Percentiles rank a stretch among this genome's conserved stretches.
Conservation (phyloP, 2,329 filamentous ascomycete genomes). For the Pyrenochaeta sp. region DNA sequence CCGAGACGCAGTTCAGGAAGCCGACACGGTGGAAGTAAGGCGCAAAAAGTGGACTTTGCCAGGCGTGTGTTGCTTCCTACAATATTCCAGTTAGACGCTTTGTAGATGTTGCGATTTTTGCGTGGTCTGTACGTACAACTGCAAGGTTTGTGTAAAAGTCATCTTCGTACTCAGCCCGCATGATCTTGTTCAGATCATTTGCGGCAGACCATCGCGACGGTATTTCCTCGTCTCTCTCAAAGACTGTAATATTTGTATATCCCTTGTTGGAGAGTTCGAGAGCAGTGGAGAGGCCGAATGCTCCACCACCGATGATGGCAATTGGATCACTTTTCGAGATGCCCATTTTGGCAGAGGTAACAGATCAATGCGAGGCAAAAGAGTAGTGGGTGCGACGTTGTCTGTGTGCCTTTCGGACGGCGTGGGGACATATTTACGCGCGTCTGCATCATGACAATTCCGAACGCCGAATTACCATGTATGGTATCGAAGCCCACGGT, state of each 20-base stretch:
- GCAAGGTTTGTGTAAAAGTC: slow-evolving; percentile 65
- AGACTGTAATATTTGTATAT: slow-evolving; percentile 40
- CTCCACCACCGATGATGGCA: slow-evolving; percentile 40
- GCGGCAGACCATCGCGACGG: slow-evolving; percentile 64
- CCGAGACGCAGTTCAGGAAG: slow-evolving; percentile 62
- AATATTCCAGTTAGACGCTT: slow-evolving; percentile 1
- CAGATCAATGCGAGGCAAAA: neutral
- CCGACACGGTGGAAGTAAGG: slow-evolving; percentile 63
- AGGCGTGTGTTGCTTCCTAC: slow-evolving; percentile 61
- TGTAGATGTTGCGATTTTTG: neutral
- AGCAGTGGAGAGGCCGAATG: slow-evolving; percentile 43
- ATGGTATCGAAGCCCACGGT: neutral
- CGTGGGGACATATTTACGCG: slow-evolving; percentile 1
- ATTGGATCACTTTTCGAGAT: slow-evolving; percentile 33
- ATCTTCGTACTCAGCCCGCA: slow-evolving; percentile 67
- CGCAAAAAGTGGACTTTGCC: slow-evolving; percentile 63
- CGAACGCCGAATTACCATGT: neutral
- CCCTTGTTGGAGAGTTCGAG: slow-evolving; percentile 40
- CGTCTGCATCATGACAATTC: neutral
- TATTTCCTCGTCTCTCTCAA: slow-evolving; percentile 47
- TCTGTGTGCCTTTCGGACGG: neutral
- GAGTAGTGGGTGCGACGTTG: neutral
- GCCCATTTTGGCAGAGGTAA: slow-evolving; percentile 17
- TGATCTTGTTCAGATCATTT: slow-evolving; percentile 70
- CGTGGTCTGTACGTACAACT: slow-evolving; percentile 50